These are phyloP conservation scores for Thymus mandschuricus DNA, from an alignment of 257 asterid genomes.

Conservation along the genomic window DNA sequence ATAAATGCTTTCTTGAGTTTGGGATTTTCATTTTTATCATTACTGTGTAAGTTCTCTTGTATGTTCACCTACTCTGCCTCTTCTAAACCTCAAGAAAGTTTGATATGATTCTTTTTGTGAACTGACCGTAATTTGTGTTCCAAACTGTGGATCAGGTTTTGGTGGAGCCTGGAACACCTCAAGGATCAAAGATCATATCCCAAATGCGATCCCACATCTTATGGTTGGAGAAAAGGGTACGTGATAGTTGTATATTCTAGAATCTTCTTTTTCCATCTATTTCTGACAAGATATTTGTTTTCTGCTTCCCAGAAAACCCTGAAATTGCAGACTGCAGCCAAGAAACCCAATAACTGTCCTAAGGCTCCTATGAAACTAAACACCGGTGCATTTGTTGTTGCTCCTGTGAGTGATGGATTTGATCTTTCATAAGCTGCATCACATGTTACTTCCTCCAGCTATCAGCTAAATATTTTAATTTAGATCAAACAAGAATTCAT, in stretches of 20 bases:
- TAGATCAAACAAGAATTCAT: constrained; percentile 12
- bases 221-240: constrained; percentile 97
- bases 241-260: constrained; percentile 21
- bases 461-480: constrained; percentile 6
- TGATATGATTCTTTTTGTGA: background rate
- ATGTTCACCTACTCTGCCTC: background rate
- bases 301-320: constrained; percentile 60
- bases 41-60: constrained; percentile 1
- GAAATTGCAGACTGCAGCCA: constrained; percentile 55
- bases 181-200: constrained; percentile 90
- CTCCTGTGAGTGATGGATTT: constrained; percentile 72
- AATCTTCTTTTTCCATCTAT: constrained; percentile 17
- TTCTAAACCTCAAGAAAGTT: background rate
- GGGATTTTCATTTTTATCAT: no score
- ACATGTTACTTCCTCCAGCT: constrained; percentile 14
- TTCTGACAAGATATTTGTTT: constrained; percentile 30
- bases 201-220: constrained; percentile 93
- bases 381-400: constrained; percentile 87
- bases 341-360: constrained; percentile 33
- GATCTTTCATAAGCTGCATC: constrained; percentile 17
- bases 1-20: no score
- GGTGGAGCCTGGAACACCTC: constrained; percentile 98
- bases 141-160: constrained; percentile 58
- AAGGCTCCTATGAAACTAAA: constrained; percentile 59
- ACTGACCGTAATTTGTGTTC: constrained; percentile 23